These are phyloP conservation scores for Russula brevipes DNA, from an alignment of 768 basidiomycete species.

Conservation along the genomic window DNA sequence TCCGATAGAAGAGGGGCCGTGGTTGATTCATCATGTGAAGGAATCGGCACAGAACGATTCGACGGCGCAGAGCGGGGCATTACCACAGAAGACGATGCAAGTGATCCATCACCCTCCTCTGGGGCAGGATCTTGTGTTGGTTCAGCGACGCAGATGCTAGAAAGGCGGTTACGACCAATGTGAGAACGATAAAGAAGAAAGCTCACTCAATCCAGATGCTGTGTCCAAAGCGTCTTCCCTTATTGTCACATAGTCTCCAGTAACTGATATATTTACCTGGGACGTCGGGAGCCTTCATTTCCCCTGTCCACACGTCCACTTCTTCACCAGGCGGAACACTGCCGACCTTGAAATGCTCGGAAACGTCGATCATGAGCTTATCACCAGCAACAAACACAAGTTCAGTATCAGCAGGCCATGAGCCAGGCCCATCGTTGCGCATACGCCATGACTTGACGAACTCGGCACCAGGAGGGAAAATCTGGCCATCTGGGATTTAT, in stretches of 20 bases:
- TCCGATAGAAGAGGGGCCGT: constrained; percentile 32
- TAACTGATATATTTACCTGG: constrained; percentile 72
- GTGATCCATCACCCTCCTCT: constrained; percentile 41
- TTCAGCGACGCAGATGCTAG: constrained; percentile 65
- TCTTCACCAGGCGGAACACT: constrained; percentile 50
- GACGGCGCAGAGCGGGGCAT: constrained; percentile 45
- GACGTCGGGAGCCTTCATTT: constrained; percentile 75
- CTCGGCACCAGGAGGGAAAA: constrained; percentile 77
- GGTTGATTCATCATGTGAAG: constrained; percentile 23
- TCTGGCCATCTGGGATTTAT: constrained; percentile 72
- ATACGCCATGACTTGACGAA: constrained; percentile 83
- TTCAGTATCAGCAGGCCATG: constrained; percentile 68
- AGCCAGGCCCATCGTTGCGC: constrained; percentile 53
- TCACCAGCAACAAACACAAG: constrained; percentile 70
- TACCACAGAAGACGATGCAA: constrained; percentile 65
- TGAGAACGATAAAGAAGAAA: not conserved
- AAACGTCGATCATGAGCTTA: constrained; percentile 40
- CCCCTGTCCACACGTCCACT: constrained; percentile 63
- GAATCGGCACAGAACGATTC: constrained; percentile 10
- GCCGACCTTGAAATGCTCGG: constrained; percentile 46
- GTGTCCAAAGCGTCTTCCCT: constrained; percentile 59
- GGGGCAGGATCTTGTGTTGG: constrained; percentile 30
- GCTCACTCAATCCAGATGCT: constrained; percentile 78
- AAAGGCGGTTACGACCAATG: not conserved
- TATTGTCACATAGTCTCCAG: constrained; percentile 63